A percentile compares a stretch with the other conserved stretches of the same genome.
These are phyloP conservation scores for Coriaria nepalensis DNA, from an alignment of 306 rosid genomes.

Conservation along the genomic window DNA sequence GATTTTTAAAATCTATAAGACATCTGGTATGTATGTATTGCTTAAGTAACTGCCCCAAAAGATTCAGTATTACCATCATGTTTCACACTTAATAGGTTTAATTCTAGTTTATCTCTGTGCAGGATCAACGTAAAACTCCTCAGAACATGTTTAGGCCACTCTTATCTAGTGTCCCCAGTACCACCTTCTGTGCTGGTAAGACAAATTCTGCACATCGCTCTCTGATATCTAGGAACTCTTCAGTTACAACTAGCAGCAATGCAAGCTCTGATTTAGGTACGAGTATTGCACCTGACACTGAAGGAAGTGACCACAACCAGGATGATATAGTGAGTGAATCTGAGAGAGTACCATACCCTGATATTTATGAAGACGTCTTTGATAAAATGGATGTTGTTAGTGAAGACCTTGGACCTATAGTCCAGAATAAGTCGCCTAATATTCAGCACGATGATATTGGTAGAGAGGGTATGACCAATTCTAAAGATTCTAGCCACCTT, in stretches of 20 bases:
- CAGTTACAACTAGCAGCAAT: constrained; percentile 67
- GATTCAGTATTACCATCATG: too few species aligned
- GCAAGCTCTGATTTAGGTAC: constrained; percentile 52
- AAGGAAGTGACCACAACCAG: constrained; percentile 53
- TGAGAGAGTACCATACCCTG: constrained; percentile 38
- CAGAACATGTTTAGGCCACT: constrained; percentile 89
- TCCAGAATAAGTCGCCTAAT: constrained; percentile 19
- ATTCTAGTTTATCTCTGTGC: constrained; percentile 18
- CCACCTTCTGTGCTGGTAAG: constrained; percentile 59
- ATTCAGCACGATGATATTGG: constrained; percentile 15
- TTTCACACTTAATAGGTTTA: constrained; percentile 10
- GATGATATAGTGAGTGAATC: constrained; percentile 43
- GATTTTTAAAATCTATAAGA: too few species aligned
- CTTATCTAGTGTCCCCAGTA: constrained; percentile 77
- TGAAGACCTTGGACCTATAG: constrained; percentile 23
- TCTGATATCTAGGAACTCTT: constrained; percentile 66
- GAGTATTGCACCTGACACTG: constrained; percentile 39
- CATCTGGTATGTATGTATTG: too few species aligned
- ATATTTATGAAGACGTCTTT: constrained; percentile 53
- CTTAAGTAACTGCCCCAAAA: too few species aligned
- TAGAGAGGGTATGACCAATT: constrained; percentile 19
- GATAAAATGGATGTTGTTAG: constrained; percentile 54
- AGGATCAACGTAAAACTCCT: constrained; percentile 65
- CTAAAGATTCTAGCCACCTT: constrained; percentile 23
- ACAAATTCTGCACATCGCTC: constrained; percentile 46